Evolutionary conservation across 176 grass and related monocot genomes (phyloP), one percentile per base, ranked within the genome.

Genomic region (Carex myosuroides): DNA sequence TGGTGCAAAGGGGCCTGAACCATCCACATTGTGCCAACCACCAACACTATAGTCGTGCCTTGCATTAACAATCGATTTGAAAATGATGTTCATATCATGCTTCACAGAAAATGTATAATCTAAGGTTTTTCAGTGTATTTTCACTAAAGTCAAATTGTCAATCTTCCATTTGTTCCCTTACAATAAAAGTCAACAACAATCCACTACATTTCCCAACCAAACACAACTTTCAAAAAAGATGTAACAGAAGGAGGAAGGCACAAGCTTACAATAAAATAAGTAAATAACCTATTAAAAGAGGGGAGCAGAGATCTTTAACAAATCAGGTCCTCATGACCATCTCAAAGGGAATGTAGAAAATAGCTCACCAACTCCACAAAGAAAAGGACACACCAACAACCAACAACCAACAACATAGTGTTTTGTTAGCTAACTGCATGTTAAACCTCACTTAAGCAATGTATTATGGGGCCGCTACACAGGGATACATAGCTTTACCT

Each of bases 381-480:
- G 73, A 78, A 56, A 77, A 77, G 35, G 68, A 78, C 24, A 78
- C 73, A 56, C 22, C 22, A 35, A 77, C 73, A 77, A 35, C 32
- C 37, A 39, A 39, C 65, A 77, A 35, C 32, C 37, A 39, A 39
- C 65, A 66, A 26, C 44, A 75, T 53, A 53, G 11, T 55, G 22
- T 56, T 77, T 77, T 57, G 50, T 17, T 56, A 56, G 13, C 73
- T 77, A 52, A 30, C 24, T 68, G 46, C 80, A 82, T 50, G 13
- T 53, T 67, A 50, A 80, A 29, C 44, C 41, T 29, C 35, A 48
- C 6, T 68, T 46, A 66, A 48, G 39, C 39, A 66, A 82, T 16
- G 10, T 61, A 50, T 50, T 64, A 65, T 30, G 39, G 50, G 60
- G 12, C 18, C 16, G 39, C n/a, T n/a, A n/a, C n/a, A n/a, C n/a